Percentiles rank a stretch among this genome's conserved stretches.
These are phyloP conservation scores for Candida anglica DNA, from an alignment of 805 yeast genomes.

Conservation along the genomic window DNA sequence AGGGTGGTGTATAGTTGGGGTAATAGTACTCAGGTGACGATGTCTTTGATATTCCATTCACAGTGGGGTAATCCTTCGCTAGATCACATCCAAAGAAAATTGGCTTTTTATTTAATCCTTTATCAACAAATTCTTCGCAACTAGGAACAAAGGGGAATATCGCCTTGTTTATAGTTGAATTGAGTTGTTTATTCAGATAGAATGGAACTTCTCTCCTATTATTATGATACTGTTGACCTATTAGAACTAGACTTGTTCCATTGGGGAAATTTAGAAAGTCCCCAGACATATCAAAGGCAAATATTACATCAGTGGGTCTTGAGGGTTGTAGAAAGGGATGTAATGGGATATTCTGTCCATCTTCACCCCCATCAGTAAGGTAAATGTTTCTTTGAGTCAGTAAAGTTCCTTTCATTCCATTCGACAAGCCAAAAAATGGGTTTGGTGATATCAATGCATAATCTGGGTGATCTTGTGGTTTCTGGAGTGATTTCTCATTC, in stretches of 20 bases:
- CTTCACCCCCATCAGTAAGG: constrained; percentile 47
- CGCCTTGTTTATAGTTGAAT: not conserved
- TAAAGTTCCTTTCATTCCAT: not conserved
- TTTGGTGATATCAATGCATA: constrained; percentile 61
- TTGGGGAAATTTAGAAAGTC: constrained; percentile 55
- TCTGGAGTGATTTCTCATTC: constrained; percentile 16
- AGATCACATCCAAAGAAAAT: constrained; percentile 43
- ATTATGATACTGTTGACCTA: constrained; percentile 30
- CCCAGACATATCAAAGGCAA: constrained; percentile 45
- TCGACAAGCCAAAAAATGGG: constrained; percentile 48
- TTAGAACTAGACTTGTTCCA: constrained; percentile 47
- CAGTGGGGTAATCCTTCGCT: constrained; percentile 21
- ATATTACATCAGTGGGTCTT: constrained; percentile 33
- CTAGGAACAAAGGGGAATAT: constrained; percentile 36
- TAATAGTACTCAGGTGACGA: constrained; percentile 5
- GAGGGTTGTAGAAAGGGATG: constrained; percentile 36
- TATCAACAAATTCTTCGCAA: constrained; percentile 15
- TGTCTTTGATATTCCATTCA: constrained; percentile 1
- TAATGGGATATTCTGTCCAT: constrained; percentile 46
- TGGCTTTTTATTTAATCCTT: constrained; percentile 21
- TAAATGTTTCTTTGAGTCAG: constrained; percentile 15
- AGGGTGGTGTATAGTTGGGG: constrained; percentile 42
- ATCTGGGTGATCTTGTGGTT: constrained; percentile 44
- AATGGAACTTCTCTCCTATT: constrained; percentile 8
- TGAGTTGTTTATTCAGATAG: constrained; percentile 5